Evolutionary conservation across 2,329 filamentous ascomycete genomes (phyloP).

Genomic region (Aphanoascus verrucosus): DNA sequence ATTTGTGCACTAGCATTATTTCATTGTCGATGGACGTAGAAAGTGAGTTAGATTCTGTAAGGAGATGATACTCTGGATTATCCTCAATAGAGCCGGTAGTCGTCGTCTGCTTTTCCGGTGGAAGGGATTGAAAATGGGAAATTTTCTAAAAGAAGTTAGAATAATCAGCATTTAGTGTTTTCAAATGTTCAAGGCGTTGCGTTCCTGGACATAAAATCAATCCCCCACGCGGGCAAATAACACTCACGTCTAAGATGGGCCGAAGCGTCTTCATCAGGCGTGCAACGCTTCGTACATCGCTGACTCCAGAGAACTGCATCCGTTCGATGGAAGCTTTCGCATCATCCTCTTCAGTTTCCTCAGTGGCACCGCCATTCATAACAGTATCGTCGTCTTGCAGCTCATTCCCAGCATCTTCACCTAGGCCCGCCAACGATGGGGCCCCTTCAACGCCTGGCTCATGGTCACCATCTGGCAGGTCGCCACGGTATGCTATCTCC

Average conservation of each 20-base stretch:
- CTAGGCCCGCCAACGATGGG: slow-evolving; percentile 16
- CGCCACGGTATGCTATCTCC: slow-evolving; percentile 40
- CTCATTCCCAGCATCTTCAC: slow-evolving; percentile 21
- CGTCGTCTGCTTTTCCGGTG: slow-evolving; percentile 52
- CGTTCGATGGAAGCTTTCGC: slow-evolving; percentile 71
- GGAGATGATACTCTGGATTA: slow-evolving; percentile 78
- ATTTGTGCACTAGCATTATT: slow-evolving; percentile 88
- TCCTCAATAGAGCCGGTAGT: slow-evolving; percentile 78
- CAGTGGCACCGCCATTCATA: slow-evolving; percentile 16
- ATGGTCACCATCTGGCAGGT: slow-evolving; percentile 19
- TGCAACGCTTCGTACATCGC: slow-evolving; percentile 70
- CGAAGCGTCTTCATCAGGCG: slow-evolving; percentile 70
- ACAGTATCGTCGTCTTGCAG: not conserved
- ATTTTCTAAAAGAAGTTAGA: slow-evolving; percentile 60
- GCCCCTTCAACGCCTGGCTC: slow-evolving; percentile 18
- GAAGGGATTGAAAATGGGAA: slow-evolving; percentile 59
- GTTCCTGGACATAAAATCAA: not conserved
- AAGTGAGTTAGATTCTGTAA: slow-evolving; percentile 78
- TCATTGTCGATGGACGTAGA: slow-evolving; percentile 91
- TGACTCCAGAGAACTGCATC: slow-evolving; percentile 62
- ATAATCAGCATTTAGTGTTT: slow-evolving; percentile 54
- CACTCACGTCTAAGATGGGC: slow-evolving; percentile 70
- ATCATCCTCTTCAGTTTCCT: slow-evolving; percentile 53
- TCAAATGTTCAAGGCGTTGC: slow-evolving; percentile 19
- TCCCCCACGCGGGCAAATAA: slow-evolving; percentile 11